phyloP scores from a whole-genome alignment of 140 eudicot species.

The Anethum foeniculum region DNA sequence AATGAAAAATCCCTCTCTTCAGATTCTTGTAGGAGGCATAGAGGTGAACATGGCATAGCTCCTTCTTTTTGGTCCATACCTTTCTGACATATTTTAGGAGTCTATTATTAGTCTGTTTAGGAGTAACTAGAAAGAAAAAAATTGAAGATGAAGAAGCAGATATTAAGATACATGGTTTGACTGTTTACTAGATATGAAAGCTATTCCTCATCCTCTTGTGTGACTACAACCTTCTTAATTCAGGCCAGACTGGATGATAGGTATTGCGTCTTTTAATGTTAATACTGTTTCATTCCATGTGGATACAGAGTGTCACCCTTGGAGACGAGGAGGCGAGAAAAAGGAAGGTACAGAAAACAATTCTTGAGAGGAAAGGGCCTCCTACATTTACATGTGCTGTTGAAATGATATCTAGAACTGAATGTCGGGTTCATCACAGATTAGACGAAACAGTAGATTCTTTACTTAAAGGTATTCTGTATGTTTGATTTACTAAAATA shows the following conservation, averaged over 20 bases:
- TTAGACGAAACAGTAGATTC: slow-evolving; percentile 94
- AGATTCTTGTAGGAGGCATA: slow-evolving; percentile 91
- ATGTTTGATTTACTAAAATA: not conserved
- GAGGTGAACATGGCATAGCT: slow-evolving; percentile 47
- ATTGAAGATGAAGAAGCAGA: not conserved
- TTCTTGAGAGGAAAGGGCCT: slow-evolving; percentile 97
- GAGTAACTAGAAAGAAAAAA: not conserved
- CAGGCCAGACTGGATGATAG: not conserved
- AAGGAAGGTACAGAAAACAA: slow-evolving; percentile 93
- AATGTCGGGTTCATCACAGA: slow-evolving; percentile 87
- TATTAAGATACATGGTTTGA: not conserved
- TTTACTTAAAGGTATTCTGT: slow-evolving; percentile 63
- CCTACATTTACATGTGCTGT: slow-evolving; percentile 93
- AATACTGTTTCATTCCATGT: not conserved
- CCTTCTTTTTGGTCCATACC: not conserved
- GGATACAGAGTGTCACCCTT: slow-evolving; percentile 77
- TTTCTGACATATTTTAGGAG: not conserved
- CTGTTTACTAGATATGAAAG: not conserved
- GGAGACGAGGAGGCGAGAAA: slow-evolving; percentile 97
- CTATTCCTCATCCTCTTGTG: not conserved
- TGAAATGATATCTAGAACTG: slow-evolving; percentile 82
- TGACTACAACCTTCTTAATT: slow-evolving; percentile 5
- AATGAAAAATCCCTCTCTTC: slow-evolving; percentile 83
- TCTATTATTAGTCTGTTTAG: not conserved
- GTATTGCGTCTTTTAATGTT: not conserved